Evolutionary conservation across 2,329 filamentous ascomycete genomes (phyloP), one percentile per base, ranked within the genome.

Genomic region (Fusarium camptoceras): DNA sequence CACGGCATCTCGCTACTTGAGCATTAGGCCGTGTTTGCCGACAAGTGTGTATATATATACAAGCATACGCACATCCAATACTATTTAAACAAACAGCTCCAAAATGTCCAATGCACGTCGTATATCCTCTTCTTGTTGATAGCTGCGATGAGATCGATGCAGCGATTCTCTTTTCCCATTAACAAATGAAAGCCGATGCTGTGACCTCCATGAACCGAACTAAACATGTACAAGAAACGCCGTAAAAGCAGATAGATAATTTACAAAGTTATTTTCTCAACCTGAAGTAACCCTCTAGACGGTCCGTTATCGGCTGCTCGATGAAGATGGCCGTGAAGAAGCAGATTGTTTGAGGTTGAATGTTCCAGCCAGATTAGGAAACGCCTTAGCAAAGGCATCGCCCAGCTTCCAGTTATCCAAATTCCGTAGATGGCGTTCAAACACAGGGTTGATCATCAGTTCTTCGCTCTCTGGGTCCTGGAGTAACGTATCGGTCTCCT

Each of bases 321-420:
- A 64, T 5, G 73, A 73, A 5, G 61, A 58, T 8, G 70, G 73
- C 7, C 72, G 57, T 6, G 46, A 51, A 3, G 71, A 62, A 5
- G 64, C 39, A 31, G 66, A 68, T 30, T 66, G 53, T 30, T 73
- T 70, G 15, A 79, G 56, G 55, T 78, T 77, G 55, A 73, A 80
- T 9, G 73, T 76, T 9, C 77, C 76, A 10, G 63, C 68, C 18
- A 81, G 67, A 11, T 55, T 78, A 0, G 93, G 93, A 73, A 91
- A 93, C 0, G 86, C 83, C 65, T 86, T 84, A 24, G 86, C 85
- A 78, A 96, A 96, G 3, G 84, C 83, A 8, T 87, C 85, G 0
- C 94, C 94, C 3, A 97, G 76, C 62, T 88, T 91, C 94, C 94
- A 98, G 75, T 97, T 97, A 63, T 90, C 87, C 41, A 94, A 76